Evolutionary conservation across 140 eudicot genomes (phyloP).

Genomic region (Stevia rebaudiana): DNA sequence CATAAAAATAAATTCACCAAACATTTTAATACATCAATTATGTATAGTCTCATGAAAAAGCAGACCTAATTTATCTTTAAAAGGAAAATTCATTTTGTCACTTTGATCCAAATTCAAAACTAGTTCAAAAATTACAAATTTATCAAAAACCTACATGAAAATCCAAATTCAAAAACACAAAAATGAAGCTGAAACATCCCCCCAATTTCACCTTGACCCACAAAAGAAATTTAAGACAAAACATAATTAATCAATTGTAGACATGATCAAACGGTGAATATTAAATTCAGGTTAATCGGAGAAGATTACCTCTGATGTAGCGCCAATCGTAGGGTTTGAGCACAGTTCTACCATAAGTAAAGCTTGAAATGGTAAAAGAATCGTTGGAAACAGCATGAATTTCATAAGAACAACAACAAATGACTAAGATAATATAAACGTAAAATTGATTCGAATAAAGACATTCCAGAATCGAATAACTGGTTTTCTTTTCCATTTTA

Average conservation of each 20-base stretch:
- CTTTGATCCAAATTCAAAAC: slow-evolving; percentile 17
- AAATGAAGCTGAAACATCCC: background rate
- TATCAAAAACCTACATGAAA: background rate
- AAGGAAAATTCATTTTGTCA: background rate
- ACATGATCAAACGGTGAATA: background rate
- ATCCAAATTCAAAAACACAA: slow-evolving; percentile 13
- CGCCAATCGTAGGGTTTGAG: slow-evolving; percentile 82
- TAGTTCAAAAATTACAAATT: slow-evolving; percentile 10
- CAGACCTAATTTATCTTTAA: background rate
- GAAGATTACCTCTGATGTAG: slow-evolving; percentile 57
- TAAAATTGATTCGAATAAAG: slow-evolving; percentile 35
- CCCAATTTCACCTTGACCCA: background rate
- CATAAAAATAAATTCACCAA: background rate
- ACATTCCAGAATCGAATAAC: slow-evolving; percentile 36
- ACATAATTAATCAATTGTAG: background rate
- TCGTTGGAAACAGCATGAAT: slow-evolving; percentile 28
- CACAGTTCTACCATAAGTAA: slow-evolving; percentile 51
- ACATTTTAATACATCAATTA: background rate
- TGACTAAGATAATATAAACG: slow-evolving; percentile 11
- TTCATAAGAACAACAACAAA: slow-evolving; percentile 24
- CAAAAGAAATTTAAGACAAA: background rate
- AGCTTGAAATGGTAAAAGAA: slow-evolving; percentile 63
- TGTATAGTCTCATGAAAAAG: slow-evolving; percentile 9
- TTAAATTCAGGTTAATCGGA: background rate
- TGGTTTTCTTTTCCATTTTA: slow-evolving; percentile 28